Conservation (phyloP, 352 stramenopile species). For the Aphanomyces invadans region DNA sequence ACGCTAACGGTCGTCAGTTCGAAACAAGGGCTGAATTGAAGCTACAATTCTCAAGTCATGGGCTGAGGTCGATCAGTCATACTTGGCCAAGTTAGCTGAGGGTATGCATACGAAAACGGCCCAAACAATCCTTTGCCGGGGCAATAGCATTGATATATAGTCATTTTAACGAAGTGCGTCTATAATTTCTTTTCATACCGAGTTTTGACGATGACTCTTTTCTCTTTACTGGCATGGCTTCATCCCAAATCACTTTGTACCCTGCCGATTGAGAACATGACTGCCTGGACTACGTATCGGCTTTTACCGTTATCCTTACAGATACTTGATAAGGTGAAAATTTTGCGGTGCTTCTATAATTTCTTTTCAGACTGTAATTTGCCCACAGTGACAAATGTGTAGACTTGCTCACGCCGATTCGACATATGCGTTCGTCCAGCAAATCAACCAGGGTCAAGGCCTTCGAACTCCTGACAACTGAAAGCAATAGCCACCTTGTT, state of each 20-base stretch:
- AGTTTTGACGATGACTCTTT: neutral
- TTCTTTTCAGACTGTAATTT: neutral
- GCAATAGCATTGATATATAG: neutral
- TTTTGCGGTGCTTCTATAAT: neutral
- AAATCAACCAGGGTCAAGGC: no score
- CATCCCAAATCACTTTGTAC: neutral
- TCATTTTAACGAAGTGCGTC: neutral
- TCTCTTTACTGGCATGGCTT: neutral
- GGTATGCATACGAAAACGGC: neutral
- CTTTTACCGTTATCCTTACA: neutral
- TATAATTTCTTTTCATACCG: neutral
- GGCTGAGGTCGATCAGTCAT: neutral
- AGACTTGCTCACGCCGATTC: no score
- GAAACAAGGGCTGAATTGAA: neutral
- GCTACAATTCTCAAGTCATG: neutral
- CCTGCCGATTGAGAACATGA: no score
- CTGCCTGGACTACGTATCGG: neutral
- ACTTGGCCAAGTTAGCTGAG: neutral
- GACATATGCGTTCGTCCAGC: no score
- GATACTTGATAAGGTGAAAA: neutral
- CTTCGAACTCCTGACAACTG: no score
- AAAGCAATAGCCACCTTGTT: no score
- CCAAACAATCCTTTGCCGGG: neutral
- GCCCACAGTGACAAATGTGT: no score
- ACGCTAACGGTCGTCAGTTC: neutral